phyloP scores from a whole-genome alignment of 1,284 basidiomycete genomes.

The Ustilago vetiveriae region DNA sequence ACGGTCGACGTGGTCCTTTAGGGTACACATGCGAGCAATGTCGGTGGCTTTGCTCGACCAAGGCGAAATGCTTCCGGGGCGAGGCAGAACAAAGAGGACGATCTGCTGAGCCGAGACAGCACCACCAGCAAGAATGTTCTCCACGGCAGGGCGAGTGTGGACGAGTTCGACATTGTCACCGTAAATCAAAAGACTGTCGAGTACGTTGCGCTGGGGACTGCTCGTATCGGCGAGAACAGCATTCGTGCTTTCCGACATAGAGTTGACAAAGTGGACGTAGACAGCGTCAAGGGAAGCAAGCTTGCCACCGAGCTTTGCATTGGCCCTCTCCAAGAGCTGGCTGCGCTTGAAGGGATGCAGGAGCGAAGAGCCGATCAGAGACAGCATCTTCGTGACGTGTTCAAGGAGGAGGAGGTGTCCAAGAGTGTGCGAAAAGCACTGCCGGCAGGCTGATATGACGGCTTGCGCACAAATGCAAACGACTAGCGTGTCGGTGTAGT shows the following conservation, averaged over 20 bases:
- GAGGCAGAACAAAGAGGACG: conserved; percentile 61
- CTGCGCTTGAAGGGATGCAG: conserved; percentile 73
- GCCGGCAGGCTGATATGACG: too few species aligned
- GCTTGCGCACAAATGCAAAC: too few species aligned
- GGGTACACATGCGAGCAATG: conserved; percentile 81
- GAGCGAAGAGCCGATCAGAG: conserved; percentile 67
- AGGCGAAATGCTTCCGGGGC: conserved; percentile 76
- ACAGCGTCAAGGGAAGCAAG: conserved; percentile 80
- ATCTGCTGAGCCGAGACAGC: conserved; percentile 67
- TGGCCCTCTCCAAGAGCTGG: conserved; percentile 76
- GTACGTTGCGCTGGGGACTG: conserved; percentile 72
- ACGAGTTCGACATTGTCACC: conserved; percentile 78
- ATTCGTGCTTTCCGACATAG: conserved; percentile 71
- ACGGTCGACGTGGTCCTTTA: conserved; percentile 77
- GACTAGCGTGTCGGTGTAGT: too few species aligned
- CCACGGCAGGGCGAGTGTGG: conserved; percentile 70
- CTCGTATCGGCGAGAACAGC: conserved; percentile 70
- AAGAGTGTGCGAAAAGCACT: background rate
- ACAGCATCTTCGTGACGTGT: conserved; percentile 62
- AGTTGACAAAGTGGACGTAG: conserved; percentile 86
- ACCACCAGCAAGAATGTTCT: conserved; percentile 51
- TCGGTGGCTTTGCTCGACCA: conserved; percentile 99
- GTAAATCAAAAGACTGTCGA: conserved; percentile 84
- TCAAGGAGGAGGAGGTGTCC: background rate
- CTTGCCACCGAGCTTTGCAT: conserved; percentile 66